phyloP scores from a whole-genome alignment of 352 stramenopile species.

The Peronospora farinosa region DNA sequence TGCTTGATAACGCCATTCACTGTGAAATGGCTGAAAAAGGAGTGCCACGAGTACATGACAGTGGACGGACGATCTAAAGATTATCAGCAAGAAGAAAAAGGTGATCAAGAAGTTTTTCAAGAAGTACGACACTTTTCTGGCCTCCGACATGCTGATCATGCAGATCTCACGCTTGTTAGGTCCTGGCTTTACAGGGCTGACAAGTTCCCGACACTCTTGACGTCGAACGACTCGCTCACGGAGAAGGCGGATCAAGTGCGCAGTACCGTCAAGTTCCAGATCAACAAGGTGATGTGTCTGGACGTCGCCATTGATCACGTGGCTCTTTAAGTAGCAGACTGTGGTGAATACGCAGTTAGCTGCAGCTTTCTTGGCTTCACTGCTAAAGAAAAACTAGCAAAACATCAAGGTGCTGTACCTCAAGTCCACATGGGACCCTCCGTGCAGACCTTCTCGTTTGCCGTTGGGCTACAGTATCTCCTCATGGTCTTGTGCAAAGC shows the following conservation, averaged over 20 bases:
- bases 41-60: slow-evolving; percentile 94
- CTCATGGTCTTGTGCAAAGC: slow-evolving; percentile 5
- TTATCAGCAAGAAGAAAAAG: slow-evolving; percentile 99
- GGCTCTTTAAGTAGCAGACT: slow-evolving; percentile 92
- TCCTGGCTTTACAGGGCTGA: slow-evolving; percentile 95
- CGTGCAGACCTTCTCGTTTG: slow-evolving; percentile 97
- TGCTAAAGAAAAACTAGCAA: slow-evolving; percentile 99
- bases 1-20: slow-evolving; percentile 97
- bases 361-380: slow-evolving; percentile 98
- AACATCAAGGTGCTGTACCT: slow-evolving; percentile 99
- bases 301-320: slow-evolving; percentile 98
- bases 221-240: slow-evolving; percentile 91
- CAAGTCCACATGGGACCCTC: slow-evolving; percentile 98
- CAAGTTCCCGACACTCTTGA: slow-evolving; percentile 97
- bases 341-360: slow-evolving; percentile 97
- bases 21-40: slow-evolving; percentile 97
- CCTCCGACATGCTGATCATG: slow-evolving; percentile 99
- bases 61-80: slow-evolving; percentile 99
- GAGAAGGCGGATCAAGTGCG: slow-evolving; percentile 97
- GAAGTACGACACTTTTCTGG: slow-evolving; percentile 99
- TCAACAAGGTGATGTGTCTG: slow-evolving; percentile 99
- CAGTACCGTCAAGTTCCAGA: slow-evolving; percentile 99
- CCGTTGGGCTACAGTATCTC: slow-evolving; percentile 23
- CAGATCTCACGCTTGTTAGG: slow-evolving; percentile 99
- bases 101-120: slow-evolving; percentile 99